These are phyloP conservation scores for Aspergillus taichungensis DNA, from an alignment of 495 filamentous ascomycete species.

Conservation along the genomic window DNA sequence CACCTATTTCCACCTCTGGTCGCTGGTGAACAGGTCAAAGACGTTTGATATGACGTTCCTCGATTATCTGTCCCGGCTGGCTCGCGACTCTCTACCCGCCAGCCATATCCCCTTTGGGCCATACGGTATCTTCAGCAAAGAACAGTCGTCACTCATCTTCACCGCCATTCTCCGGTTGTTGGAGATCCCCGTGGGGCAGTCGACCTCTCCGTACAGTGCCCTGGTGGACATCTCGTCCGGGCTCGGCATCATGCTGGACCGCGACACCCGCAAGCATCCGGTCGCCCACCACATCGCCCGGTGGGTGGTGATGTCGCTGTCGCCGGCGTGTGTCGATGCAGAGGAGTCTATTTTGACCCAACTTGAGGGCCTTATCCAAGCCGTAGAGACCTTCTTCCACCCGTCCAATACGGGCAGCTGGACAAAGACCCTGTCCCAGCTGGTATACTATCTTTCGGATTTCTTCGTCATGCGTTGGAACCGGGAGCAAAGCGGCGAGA, in stretches of 20 bases:
- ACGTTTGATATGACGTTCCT: slow-evolving; percentile 78
- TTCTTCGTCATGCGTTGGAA: slow-evolving; percentile 99
- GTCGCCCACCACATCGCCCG: slow-evolving; percentile 86
- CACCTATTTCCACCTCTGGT: slow-evolving; percentile 94
- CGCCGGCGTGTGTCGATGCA: slow-evolving; percentile 71
- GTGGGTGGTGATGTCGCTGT: slow-evolving; percentile 91
- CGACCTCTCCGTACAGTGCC: slow-evolving; percentile 79
- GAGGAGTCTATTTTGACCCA: slow-evolving; percentile 71
- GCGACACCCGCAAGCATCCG: slow-evolving; percentile 87
- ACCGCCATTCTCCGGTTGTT: slow-evolving; percentile 82
- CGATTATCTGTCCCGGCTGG: slow-evolving; percentile 79
- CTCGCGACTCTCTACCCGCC: slow-evolving; percentile 69
- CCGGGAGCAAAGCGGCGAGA: slow-evolving; percentile 82
- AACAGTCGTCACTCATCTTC: slow-evolving; percentile 89
- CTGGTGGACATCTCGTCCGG: slow-evolving; percentile 77
- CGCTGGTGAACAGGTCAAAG: slow-evolving; percentile 81
- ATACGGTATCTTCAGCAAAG: slow-evolving; percentile 83
- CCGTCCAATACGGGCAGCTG: slow-evolving; percentile 91
- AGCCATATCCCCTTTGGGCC: slow-evolving; percentile 72
- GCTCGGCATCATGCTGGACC: slow-evolving; percentile 73
- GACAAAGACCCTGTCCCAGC: slow-evolving; percentile 82
- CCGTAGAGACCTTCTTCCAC: slow-evolving; percentile 97
- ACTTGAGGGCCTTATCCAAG: slow-evolving; percentile 89
- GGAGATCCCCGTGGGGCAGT: slow-evolving; percentile 95
- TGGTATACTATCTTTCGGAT: slow-evolving; percentile 88